Evolutionary conservation across 1,284 basidiomycete species (phyloP), one percentile per base, ranked within the genome.

Genomic region (Omphalotus olearius): DNA sequence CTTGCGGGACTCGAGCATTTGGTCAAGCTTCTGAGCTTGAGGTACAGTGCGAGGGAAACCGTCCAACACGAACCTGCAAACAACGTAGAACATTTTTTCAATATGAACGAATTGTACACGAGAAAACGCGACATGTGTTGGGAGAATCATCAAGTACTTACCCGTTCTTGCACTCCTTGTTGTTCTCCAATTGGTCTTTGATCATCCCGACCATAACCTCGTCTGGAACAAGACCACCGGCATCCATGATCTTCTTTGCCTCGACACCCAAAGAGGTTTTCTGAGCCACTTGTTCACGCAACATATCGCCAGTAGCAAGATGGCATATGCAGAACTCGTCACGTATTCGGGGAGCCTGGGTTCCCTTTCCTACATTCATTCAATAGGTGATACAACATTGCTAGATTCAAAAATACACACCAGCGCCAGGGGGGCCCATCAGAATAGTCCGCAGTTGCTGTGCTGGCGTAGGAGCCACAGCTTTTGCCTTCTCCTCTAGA

Each of bases 201-300:
- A 99, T 98, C 86, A 99, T 99, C 57, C 83, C 83, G 50, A 99
- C 93, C 85, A 99, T 91, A 67, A 99, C 97, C 58, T 98, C 95
- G 68, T 99, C 96, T 47, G 84, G 81, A 53, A 99, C 94, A 49
- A 99, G 84, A 23, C 89, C 93, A 46, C 96, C 95, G 30, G 83
- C 80, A 68, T 98, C 95, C 92, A 99, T 98, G 69, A 98, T 89
- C 73, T 95, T 94, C 82, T 99, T 98, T 33, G 96, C 96, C 64
- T 91, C 82, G 52, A 89, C 75, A 57, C 96, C 96, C 45, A 99
- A 82, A 38, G 83, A 74, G 4, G 96, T 98, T 74, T 96, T 89
- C 67, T 87, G 74, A 41, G 82, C 64, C 54, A 99, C 94, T 71
- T 99, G 94, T 59, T 95, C 92, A 45, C 96, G 90, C 54, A 99